Base-by-base conservation (phyloP, 148 eudicot genomes). In the Suaeda aralocaspica region DNA sequence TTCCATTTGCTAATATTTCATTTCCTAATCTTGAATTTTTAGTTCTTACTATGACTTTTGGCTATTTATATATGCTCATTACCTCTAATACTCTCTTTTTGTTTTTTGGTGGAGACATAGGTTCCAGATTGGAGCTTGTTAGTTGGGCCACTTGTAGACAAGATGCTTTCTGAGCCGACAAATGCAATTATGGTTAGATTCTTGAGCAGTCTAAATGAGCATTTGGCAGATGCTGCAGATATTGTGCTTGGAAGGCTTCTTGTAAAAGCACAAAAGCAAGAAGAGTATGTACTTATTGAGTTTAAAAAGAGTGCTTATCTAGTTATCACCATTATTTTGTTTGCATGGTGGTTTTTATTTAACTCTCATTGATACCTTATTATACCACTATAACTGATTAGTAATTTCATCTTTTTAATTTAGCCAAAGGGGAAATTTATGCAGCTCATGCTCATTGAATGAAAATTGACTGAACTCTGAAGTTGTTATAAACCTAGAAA, bases 121-220 rank as follows among this genome's bases (percentile, higher is more conserved):
- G 96, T 88, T 78, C 76, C 78, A 70, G 86, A 91, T 77, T 88
- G 96, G 96, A 80, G 74, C 66, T 65, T 72, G 66, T 72, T 91
- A 70, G 77, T 78, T 30, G 86, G 77, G 59, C 89, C 88, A 56
- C 78, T 91, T 68, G 69, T 88, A 41, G 91, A 91, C 76, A 91
- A 86, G 85, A 83, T 86, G 83, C 78, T 91, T 79, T 79, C 81
- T 24, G 91, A 91, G 67, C 88, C 93, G 82, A 83, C 96, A 82
- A 91, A 91, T 85, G 88, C 89, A 29, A 72, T 75, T 8, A 68
- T 88, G 44, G 85, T 91, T 39, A 91, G 81, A 78, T 86, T 88
- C 51, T 68, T 91, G 41, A 86, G 96, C 76, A 70, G 71, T 76
- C 74, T 91, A 66, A 84, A 84, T 76, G 93, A 86, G 42, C 79